Conservation (phyloP, 169 alveolate species). For the Plasmodium gonderi region DNA sequence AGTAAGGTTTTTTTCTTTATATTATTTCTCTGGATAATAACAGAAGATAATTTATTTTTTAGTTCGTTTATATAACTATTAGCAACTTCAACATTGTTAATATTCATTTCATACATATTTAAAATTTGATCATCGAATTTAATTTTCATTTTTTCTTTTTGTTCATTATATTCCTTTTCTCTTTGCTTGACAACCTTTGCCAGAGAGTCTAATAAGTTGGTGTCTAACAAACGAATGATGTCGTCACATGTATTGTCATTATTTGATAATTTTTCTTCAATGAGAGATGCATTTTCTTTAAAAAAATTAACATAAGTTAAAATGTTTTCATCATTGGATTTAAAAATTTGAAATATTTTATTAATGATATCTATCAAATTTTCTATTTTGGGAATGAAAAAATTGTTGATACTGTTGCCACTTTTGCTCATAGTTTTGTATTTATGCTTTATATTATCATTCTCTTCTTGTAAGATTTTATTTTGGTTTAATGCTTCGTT, state of each 20-base stretch:
- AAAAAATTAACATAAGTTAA: conserved; percentile 16
- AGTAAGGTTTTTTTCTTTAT: conserved; percentile 17
- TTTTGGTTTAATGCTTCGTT: conserved; percentile 3
- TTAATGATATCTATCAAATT: conserved; percentile 22
- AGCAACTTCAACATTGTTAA: conserved; percentile 62
- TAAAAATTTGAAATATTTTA: conserved; percentile 35
- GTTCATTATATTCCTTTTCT: conserved; percentile 18
- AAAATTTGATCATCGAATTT: conserved; percentile 48
- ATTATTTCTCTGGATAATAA: conserved; percentile 3
- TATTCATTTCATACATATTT: conserved; percentile 46
- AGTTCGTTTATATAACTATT: conserved; percentile 20
- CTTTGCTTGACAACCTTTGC: conserved; percentile 12
- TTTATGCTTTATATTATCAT: conserved; percentile 8
- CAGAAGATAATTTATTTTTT: conserved; percentile 5
- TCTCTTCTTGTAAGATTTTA: conserved; percentile 27
- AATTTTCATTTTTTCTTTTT: conserved; percentile 22
- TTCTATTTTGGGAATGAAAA: conserved; percentile 33
- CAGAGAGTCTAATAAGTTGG: conserved; percentile 9
- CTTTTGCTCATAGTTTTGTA: background rate
- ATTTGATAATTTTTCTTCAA: conserved; percentile 29
- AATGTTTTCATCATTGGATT: conserved; percentile 38
- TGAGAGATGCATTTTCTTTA: conserved; percentile 25
- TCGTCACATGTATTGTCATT: conserved; percentile 57
- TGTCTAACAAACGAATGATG: conserved; percentile 20
- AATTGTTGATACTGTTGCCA: background rate